Evolutionary conservation across 2,329 filamentous ascomycete species (phyloP).

Genomic region (Incumbomyces delicatus): DNA sequence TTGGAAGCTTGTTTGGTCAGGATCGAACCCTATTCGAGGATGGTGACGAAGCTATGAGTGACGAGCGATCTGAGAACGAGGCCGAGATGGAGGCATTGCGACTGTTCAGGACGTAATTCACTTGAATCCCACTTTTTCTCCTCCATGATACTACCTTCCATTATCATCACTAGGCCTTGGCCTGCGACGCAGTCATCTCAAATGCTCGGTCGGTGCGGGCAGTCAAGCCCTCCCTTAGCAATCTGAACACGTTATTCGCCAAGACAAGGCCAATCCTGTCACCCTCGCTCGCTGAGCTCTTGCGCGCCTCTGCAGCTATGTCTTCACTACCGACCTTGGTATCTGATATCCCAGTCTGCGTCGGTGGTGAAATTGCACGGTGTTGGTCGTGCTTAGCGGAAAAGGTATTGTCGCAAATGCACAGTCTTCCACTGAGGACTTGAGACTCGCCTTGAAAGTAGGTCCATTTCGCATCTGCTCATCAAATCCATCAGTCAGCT

Average conservation of each 20-base stretch:
- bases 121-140: not conserved
- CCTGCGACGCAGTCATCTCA: constrained; percentile 24
- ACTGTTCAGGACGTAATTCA: constrained; percentile 22
- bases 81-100: constrained; percentile 26
- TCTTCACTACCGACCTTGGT: constrained; percentile 38
- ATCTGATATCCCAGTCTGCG: constrained; percentile 50
- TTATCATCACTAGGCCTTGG: constrained; percentile 17
- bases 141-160: not conserved
- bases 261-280: constrained; percentile 34
- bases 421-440: too few species aligned
- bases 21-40: constrained; percentile 51
- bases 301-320: constrained; percentile 41
- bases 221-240: constrained; percentile 22
- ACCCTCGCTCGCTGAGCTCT: constrained; percentile 35
- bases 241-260: constrained; percentile 17
- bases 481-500: too few species aligned
- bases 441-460: too few species aligned
- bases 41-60: constrained; percentile 26
- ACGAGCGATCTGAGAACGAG: constrained; percentile 13
- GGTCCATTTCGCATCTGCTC: too few species aligned
- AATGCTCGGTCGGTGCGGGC: constrained; percentile 39
- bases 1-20: constrained; percentile 64
- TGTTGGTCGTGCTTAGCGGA: too few species aligned
- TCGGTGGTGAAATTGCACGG: constrained; percentile 47
- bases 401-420: too few species aligned